Base-by-base conservation (phyloP, 139 green algal species). In the Volvox africanus region DNA sequence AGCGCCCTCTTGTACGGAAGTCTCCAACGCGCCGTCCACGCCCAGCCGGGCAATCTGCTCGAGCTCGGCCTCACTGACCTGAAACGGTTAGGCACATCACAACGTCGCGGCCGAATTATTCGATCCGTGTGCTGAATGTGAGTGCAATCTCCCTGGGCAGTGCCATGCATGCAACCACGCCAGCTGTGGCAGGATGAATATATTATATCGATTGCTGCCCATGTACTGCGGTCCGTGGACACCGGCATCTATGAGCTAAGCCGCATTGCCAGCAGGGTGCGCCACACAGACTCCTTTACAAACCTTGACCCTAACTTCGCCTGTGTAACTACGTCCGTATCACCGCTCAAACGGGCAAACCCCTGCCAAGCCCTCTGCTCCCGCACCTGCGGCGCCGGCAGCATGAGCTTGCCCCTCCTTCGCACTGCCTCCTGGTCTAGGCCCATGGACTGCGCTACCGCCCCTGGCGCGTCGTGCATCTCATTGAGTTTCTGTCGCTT, bases 31-130 rank as follows among this genome's bases (percentile, higher is more conserved):
- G 55, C 88, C 88, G 36, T 93, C 91, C 18, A 89, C 95, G 61
- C 93, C 96, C 88, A 98, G 97, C 24, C 95, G 96, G 0, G 98
- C 98, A 92, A 99, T 97, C 32, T 96, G 91, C 92, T 98, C 96
- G 77, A 99, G 96, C 95, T 99, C 98, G 36, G 94, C 94, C 79
- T 99, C 98, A 13, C 89, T 96, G 32, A 99, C 92, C 93, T 95
- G 92, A 6, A 17, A 44, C 37, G 32, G 76, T 55, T 55, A 55
- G n/a, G n/a, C 44, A 9, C 9, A 55, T 55, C 44, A 55, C 44
- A 55, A 55, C 44, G 44, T 55, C 9, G 44, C 44, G 44, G 44
- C 44, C 44, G 44, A 9, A 55, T 55, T 55, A 55, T 55, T 9
- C 44, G 5, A 55, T 55, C 44, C 44, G 44, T 55, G 44, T 55